phyloP scores from a whole-genome alignment of 257 asterid genomes.

The Galeopsis tetrahit region DNA sequence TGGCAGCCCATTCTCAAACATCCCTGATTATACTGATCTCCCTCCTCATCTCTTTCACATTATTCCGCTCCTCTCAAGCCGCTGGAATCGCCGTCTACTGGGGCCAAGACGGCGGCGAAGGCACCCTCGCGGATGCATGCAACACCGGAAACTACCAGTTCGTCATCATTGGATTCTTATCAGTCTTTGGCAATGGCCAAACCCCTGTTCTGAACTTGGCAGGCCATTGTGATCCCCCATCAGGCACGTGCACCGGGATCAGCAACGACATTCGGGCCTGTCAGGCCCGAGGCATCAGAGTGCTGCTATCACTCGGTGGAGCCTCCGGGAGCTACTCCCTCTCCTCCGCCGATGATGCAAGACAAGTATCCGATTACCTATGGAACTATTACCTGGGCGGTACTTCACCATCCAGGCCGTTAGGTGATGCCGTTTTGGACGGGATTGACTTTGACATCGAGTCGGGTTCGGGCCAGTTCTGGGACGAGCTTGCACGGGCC shows the following conservation, averaged over 20 bases:
- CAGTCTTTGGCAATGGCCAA: slow-evolving; percentile 52
- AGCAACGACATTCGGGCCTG: slow-evolving; percentile 42
- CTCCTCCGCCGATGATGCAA: slow-evolving; percentile 48
- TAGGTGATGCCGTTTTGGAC: slow-evolving; percentile 53
- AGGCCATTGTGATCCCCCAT: slow-evolving; percentile 51
- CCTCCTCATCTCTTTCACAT: slow-evolving; percentile 29
- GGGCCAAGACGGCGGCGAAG: slow-evolving; percentile 69
- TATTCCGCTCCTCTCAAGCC: slow-evolving; percentile 25
- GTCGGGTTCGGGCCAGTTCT: slow-evolving; percentile 36
- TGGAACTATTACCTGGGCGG: slow-evolving; percentile 63
- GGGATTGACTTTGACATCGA: slow-evolving; percentile 66
- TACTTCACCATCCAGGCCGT: slow-evolving; percentile 44
- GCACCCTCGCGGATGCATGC: slow-evolving; percentile 52
- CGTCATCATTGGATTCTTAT: slow-evolving; percentile 54
- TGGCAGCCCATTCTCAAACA: slow-evolving; percentile 32
- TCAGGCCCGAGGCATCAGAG: slow-evolving; percentile 40
- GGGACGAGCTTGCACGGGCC: slow-evolving; percentile 46
- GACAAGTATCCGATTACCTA: slow-evolving; percentile 48
- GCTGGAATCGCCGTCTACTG: slow-evolving; percentile 61
- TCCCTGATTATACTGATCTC: slow-evolving; percentile 28
- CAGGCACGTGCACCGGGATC: slow-evolving; percentile 35
- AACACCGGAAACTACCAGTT: slow-evolving; percentile 46
- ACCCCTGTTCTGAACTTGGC: slow-evolving; percentile 65
- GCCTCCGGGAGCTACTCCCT: slow-evolving; percentile 43
- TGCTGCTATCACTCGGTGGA: slow-evolving; percentile 56